A percentile compares a stretch with the other conserved stretches of the same genome.
phyloP scores from a whole-genome alignment of 768 basidiomycete species.

The Termitomyces sp. region DNA sequence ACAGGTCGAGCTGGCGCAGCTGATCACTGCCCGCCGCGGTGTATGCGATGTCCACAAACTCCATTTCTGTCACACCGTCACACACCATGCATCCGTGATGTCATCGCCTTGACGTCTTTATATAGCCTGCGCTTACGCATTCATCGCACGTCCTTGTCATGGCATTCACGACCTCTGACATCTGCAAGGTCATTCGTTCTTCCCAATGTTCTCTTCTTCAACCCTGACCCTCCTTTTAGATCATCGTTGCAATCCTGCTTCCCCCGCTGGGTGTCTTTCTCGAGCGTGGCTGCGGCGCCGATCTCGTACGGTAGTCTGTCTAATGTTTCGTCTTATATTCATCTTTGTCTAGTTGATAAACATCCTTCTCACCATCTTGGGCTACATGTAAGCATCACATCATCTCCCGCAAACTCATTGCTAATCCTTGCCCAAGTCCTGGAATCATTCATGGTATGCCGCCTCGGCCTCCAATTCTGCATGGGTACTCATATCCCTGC shows the following conservation, averaged over 20 bases:
- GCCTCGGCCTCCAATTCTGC: neutral
- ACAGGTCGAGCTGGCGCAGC: slow-evolving; percentile 54
- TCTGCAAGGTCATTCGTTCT: slow-evolving; percentile 62
- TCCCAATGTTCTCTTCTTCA: neutral
- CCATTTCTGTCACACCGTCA: slow-evolving; percentile 19
- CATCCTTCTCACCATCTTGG: slow-evolving; percentile 74
- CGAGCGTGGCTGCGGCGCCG: slow-evolving; percentile 79
- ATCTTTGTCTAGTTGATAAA: slow-evolving; percentile 51
- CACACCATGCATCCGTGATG: slow-evolving; percentile 9
- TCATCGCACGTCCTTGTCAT: slow-evolving; percentile 30
- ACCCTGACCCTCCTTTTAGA: slow-evolving; percentile 31
- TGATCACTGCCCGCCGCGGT: slow-evolving; percentile 23
- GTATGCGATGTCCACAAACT: slow-evolving; percentile 39
- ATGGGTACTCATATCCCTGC: slow-evolving; percentile 15
- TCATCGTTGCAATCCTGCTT: slow-evolving; percentile 61
- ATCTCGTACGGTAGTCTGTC: slow-evolving; percentile 51
- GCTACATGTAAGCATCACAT: slow-evolving; percentile 59
- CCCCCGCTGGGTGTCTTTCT: slow-evolving; percentile 88
- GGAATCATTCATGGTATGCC: slow-evolving; percentile 69
- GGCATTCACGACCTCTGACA: slow-evolving; percentile 71
- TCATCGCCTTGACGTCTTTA: slow-evolving; percentile 8
- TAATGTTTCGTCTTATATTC: slow-evolving; percentile 6
- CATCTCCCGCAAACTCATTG: slow-evolving; percentile 1
- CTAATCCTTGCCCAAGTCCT: slow-evolving; percentile 42
- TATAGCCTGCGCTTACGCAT: neutral